Conservation (phyloP, 495 filamentous ascomycete species). For the Bryoglossum gracile region DNA sequence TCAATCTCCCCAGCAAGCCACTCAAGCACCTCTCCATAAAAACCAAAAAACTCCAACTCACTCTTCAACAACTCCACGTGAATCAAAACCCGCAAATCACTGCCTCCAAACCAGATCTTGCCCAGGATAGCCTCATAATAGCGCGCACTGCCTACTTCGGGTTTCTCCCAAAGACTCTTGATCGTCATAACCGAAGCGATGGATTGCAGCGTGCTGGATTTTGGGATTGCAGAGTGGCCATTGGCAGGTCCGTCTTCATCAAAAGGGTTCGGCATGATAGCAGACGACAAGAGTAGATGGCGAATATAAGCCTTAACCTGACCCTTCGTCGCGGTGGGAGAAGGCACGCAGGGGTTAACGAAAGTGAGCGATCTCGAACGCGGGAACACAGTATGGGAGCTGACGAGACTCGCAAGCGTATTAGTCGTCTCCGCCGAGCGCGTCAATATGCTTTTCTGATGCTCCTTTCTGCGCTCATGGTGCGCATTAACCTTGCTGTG, state of each 20-base stretch:
- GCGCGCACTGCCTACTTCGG: no score
- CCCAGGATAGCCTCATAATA: background rate
- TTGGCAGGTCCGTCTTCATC: background rate
- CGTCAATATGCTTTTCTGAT: no score
- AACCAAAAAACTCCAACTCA: background rate
- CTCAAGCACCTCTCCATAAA: background rate
- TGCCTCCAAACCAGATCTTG: constrained; percentile 1
- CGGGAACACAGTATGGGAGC: background rate
- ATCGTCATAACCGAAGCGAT: background rate
- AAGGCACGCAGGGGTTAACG: background rate
- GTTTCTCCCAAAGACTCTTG: background rate
- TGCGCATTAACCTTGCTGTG: no score
- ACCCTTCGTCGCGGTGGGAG: background rate
- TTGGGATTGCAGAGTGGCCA: background rate
- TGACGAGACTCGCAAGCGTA: background rate
- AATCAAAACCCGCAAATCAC: background rate
- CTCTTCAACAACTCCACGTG: background rate
- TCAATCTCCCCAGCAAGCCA: no score
- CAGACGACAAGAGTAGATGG: background rate
- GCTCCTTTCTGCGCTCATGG: no score
- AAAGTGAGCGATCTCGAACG: background rate
- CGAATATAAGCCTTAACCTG: background rate
- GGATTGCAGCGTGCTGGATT: background rate
- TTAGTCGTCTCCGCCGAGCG: no score
- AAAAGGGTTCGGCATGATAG: background rate